A percentile compares a stretch with the other conserved stretches of the same genome.
Evolutionary conservation across 2,329 filamentous ascomycete species (phyloP).

Genomic region (Hypoxylon sp.): DNA sequence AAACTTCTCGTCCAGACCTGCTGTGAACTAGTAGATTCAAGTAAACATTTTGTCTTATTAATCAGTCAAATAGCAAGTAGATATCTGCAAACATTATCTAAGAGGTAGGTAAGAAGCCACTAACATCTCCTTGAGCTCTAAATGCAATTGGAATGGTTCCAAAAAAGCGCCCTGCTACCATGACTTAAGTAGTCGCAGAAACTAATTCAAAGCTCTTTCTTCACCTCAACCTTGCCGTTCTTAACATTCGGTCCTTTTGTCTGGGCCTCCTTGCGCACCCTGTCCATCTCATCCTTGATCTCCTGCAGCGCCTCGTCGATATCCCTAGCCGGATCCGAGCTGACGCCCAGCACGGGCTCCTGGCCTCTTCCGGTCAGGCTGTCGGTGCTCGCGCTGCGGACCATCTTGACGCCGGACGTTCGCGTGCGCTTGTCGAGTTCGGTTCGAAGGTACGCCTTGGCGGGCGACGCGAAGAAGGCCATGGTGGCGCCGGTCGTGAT

Average conservation of each 20-base stretch:
- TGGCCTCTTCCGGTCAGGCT: constrained; percentile 55
- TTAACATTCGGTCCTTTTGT: constrained; percentile 7
- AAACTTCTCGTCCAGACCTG: too few species aligned
- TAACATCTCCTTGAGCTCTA: too few species aligned
- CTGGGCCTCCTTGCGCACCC: constrained; percentile 51
- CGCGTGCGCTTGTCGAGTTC: constrained; percentile 66
- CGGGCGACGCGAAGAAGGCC: constrained; percentile 81
- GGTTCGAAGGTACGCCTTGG: constrained; percentile 67
- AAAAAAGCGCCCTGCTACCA: too few species aligned
- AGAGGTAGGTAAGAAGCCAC: too few species aligned
- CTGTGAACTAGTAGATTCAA: too few species aligned
- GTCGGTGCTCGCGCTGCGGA: constrained; percentile 65
- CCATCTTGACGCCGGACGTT: constrained; percentile 55
- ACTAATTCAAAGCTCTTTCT: constrained; percentile 16
- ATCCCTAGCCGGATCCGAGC: constrained; percentile 77
- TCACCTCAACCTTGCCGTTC: constrained; percentile 16
- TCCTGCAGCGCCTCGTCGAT: constrained; percentile 81
- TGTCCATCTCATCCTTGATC: constrained; percentile 76
- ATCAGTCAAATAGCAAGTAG: too few species aligned
- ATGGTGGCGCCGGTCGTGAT: constrained; percentile 71
- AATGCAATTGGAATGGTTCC: too few species aligned
- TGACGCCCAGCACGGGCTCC: constrained; percentile 78
- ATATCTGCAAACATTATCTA: too few species aligned
- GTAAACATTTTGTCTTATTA: too few species aligned
- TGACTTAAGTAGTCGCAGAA: too few species aligned